Percentiles rank a stretch among this genome's conserved stretches.
Conservation (phyloP, 768 basidiomycete species). For the Lactarius deliciosus region DNA sequence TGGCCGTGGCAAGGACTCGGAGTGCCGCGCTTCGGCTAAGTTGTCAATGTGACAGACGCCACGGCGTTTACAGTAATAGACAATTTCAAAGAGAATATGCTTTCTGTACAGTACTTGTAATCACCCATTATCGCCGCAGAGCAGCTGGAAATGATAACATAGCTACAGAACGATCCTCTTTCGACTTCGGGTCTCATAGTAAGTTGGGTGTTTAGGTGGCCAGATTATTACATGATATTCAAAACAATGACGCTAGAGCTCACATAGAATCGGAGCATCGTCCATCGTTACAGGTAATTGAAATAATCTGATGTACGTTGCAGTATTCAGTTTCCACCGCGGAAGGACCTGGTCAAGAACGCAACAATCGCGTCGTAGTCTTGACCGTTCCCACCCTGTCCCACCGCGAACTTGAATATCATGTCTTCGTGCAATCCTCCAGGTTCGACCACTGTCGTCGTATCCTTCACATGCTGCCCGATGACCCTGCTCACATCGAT, state of each 20-base stretch:
- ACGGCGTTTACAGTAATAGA: neutral
- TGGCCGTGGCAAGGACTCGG: too few relatives aligned
- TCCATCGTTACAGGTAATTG: neutral
- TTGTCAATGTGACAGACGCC: too few relatives aligned
- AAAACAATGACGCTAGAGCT: neutral
- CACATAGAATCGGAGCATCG: neutral
- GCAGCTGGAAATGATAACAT: neutral
- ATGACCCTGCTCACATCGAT: neutral
- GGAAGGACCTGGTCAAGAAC: neutral
- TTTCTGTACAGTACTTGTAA: neutral
- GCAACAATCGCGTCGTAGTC: constrained; percentile 4
- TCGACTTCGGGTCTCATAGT: neutral
- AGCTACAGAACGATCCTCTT: neutral
- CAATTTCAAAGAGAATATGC: neutral
- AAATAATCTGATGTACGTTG: neutral
- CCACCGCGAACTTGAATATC: constrained; percentile 5
- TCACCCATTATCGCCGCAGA: neutral
- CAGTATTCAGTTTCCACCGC: neutral
- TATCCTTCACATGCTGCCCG: constrained; percentile 4
- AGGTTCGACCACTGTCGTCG: constrained; percentile 3
- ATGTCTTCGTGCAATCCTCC: constrained; percentile 9
- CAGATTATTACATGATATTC: neutral
- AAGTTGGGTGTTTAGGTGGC: too few relatives aligned
- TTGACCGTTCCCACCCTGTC: constrained; percentile 11
- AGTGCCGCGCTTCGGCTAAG: too few relatives aligned